phyloP scores from a whole-genome alignment of 192 early-diverging fungal genomes.

The Radiomyces spectabilis region DNA sequence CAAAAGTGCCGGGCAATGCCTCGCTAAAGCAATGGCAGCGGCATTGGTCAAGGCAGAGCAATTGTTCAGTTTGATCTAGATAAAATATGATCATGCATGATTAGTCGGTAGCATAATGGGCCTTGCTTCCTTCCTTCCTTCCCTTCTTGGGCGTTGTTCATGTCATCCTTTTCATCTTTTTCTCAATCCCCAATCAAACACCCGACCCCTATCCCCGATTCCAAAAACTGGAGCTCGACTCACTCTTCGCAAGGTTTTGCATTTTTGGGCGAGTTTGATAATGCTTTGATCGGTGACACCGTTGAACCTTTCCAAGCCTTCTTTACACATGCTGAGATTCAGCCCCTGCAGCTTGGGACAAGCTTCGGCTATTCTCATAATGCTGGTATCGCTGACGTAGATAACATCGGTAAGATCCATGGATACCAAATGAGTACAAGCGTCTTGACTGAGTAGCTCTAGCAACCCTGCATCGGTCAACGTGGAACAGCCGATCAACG shows the following conservation, averaged over 20 bases:
- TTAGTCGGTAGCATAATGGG: too few species aligned
- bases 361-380: constrained; percentile 31
- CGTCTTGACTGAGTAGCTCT: constrained; percentile 26
- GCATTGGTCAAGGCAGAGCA: constrained; percentile 40
- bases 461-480: constrained; percentile 38
- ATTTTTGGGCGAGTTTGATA: constrained; percentile 31
- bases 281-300: constrained; percentile 33
- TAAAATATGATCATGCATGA: constrained; percentile 1
- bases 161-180: background rate
- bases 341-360: constrained; percentile 49
- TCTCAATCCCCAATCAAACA: too few species aligned
- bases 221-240: too few species aligned
- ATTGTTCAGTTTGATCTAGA: constrained; percentile 48
- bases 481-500: constrained; percentile 37
- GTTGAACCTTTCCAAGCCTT: background rate
- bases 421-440: constrained; percentile 29
- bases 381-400: constrained; percentile 31
- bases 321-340: constrained; percentile 41
- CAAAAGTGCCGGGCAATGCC: constrained; percentile 39
- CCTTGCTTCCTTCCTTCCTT: too few species aligned
- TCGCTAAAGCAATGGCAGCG: constrained; percentile 38
- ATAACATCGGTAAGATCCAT: constrained; percentile 45
- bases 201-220: too few species aligned
- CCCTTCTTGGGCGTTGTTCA: background rate
- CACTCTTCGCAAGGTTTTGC: constrained; percentile 45